These are phyloP conservation scores for Aspergillus udagawae DNA, from an alignment of 2,329 filamentous ascomycete species.

Conservation along the genomic window DNA sequence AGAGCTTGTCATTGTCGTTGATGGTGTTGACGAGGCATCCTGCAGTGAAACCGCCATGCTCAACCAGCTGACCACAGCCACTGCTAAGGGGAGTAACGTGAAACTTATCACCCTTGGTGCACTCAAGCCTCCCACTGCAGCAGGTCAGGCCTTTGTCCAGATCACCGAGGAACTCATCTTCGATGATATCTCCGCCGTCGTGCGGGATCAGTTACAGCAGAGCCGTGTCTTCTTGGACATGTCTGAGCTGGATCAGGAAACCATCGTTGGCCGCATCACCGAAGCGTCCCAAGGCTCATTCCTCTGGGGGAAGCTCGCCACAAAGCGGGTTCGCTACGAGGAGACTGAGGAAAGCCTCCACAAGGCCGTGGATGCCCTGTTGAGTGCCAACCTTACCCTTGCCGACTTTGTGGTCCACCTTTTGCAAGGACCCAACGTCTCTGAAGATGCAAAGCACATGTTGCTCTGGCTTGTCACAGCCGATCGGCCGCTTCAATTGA, in stretches of 20 bases:
- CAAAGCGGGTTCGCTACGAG: constrained; percentile 28
- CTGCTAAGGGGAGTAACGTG: constrained; percentile 18
- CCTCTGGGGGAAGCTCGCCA: constrained; percentile 36
- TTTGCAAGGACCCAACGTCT: constrained; percentile 25
- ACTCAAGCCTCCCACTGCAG: constrained; percentile 13
- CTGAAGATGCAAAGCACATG: constrained; percentile 29
- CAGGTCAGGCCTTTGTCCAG: constrained; percentile 16
- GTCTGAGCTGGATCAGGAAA: constrained; percentile 31
- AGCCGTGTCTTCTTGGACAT: constrained; percentile 22
- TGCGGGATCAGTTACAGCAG: constrained; percentile 24
- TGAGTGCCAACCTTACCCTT: constrained; percentile 23
- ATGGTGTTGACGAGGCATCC: constrained; percentile 37
- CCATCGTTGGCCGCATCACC: constrained; percentile 27
- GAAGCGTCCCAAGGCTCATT: constrained; percentile 36
- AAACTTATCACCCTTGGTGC: constrained; percentile 31
- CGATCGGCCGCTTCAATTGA: constrained; percentile 31
- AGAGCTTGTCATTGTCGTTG: constrained; percentile 36
- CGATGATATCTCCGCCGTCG: constrained; percentile 35
- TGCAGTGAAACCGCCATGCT: constrained; percentile 28
- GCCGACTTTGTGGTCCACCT: constrained; percentile 28
- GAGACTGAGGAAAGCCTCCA: constrained; percentile 18
- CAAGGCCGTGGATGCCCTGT: constrained; percentile 27
- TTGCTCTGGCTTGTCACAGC: constrained; percentile 37
- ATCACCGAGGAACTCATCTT: constrained; percentile 32
- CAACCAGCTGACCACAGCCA: constrained; percentile 22